Conservation (phyloP, 805 yeast genomes). For the Saccharomycopsis sp. region DNA sequence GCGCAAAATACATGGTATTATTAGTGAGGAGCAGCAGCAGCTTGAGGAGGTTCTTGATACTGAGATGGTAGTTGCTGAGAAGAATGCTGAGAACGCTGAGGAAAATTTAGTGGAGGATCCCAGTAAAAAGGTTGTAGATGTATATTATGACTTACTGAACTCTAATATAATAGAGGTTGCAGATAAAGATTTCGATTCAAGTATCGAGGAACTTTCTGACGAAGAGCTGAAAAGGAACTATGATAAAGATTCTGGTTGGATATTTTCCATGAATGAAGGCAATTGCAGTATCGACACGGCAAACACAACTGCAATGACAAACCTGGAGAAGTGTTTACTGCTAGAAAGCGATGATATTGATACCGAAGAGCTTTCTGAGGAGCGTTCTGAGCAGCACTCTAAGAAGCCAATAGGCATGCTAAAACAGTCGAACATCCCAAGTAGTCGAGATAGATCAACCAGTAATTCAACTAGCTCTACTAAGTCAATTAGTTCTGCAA, state of each 20-base stretch:
- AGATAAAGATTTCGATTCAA: too few species aligned
- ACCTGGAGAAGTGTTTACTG: background rate
- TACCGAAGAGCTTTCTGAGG: background rate
- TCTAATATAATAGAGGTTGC: too few species aligned
- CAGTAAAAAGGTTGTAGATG: too few species aligned
- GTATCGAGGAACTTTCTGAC: too few species aligned
- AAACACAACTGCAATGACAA: background rate
- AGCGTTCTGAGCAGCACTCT: too few species aligned
- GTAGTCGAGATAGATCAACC: too few species aligned
- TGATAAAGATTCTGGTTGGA: background rate
- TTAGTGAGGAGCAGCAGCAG: background rate
- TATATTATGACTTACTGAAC: too few species aligned
- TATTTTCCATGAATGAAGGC: background rate
- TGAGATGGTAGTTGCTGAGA: slow-evolving; percentile 3
- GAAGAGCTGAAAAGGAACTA: background rate
- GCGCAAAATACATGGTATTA: background rate
- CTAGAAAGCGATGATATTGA: background rate
- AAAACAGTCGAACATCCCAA: too few species aligned
- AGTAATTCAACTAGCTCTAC: too few species aligned
- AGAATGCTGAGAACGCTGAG: background rate
- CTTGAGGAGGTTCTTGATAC: background rate
- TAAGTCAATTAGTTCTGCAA: too few species aligned
- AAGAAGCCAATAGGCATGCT: too few species aligned
- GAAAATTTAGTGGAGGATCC: background rate
- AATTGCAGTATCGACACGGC: background rate